Base-by-base conservation (phyloP, 495 filamentous ascomycete species). In the Mytilinidion resinicola region DNA sequence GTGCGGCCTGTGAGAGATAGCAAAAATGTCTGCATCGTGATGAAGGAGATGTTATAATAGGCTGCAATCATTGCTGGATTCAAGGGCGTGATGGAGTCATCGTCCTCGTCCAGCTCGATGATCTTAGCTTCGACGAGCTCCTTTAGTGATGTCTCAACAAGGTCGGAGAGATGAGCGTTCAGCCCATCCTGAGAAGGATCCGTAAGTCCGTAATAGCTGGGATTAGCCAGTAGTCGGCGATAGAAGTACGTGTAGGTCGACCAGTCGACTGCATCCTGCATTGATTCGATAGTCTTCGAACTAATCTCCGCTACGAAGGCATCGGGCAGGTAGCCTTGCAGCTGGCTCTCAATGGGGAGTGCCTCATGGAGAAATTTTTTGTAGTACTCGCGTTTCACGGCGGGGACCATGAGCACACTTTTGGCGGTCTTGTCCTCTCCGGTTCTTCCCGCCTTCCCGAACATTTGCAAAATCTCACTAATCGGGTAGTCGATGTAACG, bases 21-120 rank as follows among this genome's bases (percentile, higher is more conserved):
- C n/a, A 97, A 77, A 80, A 97, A 95, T 4, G 95, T 99, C 74
- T 99, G 91, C 93, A 97, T 97, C 20, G 93, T 99, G 72, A 96
- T 87, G 75, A 96, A 96, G 15, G 95, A 97, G 60, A 99, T 96
- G 70, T 96, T 96, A 80, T 97, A 99, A 76, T 97, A 97, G 2
- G 93, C 90, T 7, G 89, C 91, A 68, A 99, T 97, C 89, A 95
- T 96, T 38, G 92, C 92, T 0, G 93, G 87, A 64, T 99, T 96
- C 60, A 95, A 80, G 19, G 93, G 90, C 8, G 87, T 82, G 53
- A 97, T 85, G 19, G 85, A 84, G 67, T 96, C 95, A 64, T 96
- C 95, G 21, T 96, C 95, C 71, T 98, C 95, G 62, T 99, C 93
- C 30, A 96, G 77, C 61, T 97, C 92, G 60, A 99, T 90, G 53